These are phyloP conservation scores for Microbotryum saponariae DNA, from an alignment of 1,284 basidiomycete species.

Conservation along the genomic window DNA sequence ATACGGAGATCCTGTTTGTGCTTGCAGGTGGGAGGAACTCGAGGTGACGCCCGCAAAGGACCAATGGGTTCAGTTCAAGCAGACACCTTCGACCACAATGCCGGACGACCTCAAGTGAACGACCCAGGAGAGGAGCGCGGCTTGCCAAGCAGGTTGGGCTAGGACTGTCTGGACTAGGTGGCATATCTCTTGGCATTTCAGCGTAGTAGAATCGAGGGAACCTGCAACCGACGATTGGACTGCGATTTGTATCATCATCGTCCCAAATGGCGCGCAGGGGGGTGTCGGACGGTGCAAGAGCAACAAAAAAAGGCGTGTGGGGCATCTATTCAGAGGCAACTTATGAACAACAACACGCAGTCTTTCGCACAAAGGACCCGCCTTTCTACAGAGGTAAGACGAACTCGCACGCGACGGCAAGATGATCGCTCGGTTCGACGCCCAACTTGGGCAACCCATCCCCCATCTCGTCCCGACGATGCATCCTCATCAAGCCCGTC, in stretches of 20 bases:
- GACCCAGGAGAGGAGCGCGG: too few relatives aligned
- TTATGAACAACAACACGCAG: not conserved
- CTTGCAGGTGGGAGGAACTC: constrained; percentile 70
- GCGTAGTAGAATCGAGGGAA: too few relatives aligned
- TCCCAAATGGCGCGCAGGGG: not conserved
- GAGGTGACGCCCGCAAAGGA: constrained; percentile 47
- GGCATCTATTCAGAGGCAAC: not conserved
- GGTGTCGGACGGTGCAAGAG: not conserved
- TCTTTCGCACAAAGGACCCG: not conserved
- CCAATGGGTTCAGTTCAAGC: constrained; percentile 72
- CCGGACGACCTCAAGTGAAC: constrained; percentile 26
- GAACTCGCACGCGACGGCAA: constrained; percentile 28
- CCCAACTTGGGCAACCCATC: constrained; percentile 31
- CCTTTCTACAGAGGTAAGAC: constrained; percentile 12
- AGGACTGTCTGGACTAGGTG: too few relatives aligned
- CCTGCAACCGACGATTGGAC: too few relatives aligned
- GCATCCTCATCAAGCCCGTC: too few relatives aligned
- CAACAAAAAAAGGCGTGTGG: not conserved
- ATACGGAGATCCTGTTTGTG: not conserved
- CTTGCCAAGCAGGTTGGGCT: too few relatives aligned
- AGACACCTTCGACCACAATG: constrained; percentile 30
- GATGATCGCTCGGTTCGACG: constrained; percentile 32
- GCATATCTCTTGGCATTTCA: too few relatives aligned
- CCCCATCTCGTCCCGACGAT: constrained; percentile 3
- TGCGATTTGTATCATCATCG: too few relatives aligned